Conservation (phyloP, 2,329 filamentous ascomycete species). For the Lecanosticta acicola region DNA sequence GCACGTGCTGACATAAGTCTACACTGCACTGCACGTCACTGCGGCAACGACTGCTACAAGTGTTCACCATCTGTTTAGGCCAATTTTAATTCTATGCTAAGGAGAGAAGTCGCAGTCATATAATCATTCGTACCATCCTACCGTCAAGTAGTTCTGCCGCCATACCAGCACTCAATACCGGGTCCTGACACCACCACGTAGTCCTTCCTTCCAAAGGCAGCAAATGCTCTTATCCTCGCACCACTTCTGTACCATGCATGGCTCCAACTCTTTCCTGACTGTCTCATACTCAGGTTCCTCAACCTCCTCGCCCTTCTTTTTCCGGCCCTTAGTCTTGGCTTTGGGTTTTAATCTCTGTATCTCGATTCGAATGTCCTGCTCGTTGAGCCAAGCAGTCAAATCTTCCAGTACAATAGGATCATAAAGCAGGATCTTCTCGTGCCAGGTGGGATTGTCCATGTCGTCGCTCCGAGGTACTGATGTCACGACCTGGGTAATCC, state of each 20-base stretch:
- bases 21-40: no score
- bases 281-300: conserved; percentile 19
- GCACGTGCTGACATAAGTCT: no score
- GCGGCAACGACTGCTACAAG: no score
- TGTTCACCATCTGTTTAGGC: no score
- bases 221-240: conserved; percentile 83
- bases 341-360: conserved; percentile 10
- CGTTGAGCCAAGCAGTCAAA: conserved; percentile 73
- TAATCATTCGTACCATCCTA: no score
- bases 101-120: no score
- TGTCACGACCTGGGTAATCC: conserved; percentile 47
- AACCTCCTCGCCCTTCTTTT: conserved; percentile 42
- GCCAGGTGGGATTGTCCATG: conserved; percentile 57
- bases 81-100: no score
- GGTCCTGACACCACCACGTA: conserved; percentile 33
- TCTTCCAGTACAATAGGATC: conserved; percentile 88
- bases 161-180: no score
- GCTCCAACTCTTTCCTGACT: conserved; percentile 30
- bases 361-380: conserved; percentile 24
- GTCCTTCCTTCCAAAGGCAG: conserved; percentile 62
- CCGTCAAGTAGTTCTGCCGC: no score
- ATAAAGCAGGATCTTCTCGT: conserved; percentile 90
- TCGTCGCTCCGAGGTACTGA: conserved; percentile 39
- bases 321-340: conserved; percentile 11
- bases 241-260: conserved; percentile 74